Conservation (phyloP, 2,329 filamentous ascomycete species). For the Monosporascus sp. region DNA sequence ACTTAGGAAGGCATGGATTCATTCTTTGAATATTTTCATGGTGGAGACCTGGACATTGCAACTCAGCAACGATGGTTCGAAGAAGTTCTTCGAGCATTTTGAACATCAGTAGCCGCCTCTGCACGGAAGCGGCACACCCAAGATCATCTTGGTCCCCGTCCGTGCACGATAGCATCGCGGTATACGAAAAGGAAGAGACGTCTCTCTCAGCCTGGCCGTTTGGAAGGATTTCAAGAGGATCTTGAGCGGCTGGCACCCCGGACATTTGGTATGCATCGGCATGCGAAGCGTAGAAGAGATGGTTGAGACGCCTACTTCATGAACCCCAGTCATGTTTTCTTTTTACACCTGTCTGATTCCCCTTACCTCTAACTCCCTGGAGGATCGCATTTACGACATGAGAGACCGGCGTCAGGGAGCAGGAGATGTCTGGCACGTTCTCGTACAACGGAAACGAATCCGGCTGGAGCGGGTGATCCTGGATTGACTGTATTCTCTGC, state of each 20-base stretch:
- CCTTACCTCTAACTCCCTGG: too few species aligned
- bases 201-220: neutral
- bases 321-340: neutral
- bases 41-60: neutral
- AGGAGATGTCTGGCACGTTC: too few species aligned
- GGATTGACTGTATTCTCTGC: too few species aligned
- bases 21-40: neutral
- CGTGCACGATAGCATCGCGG: neutral
- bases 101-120: neutral
- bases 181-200: too few species aligned
- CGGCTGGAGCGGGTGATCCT: too few species aligned
- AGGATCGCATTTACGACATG: neutral
- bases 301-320: neutral
- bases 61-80: neutral
- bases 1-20: conserved; percentile 35
- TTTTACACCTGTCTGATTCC: too few species aligned
- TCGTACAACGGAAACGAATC: too few species aligned
- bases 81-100: neutral
- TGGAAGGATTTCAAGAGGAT: neutral
- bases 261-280: neutral
- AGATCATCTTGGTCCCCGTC: neutral
- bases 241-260: neutral
- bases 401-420: neutral
- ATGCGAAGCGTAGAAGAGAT: neutral
- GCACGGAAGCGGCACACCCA: too few species aligned